Evolutionary conservation across 371 early-diverging fungal genomes (phyloP), one percentile per base, ranked within the genome.

Genomic region (Rhizomucor pusillus): DNA sequence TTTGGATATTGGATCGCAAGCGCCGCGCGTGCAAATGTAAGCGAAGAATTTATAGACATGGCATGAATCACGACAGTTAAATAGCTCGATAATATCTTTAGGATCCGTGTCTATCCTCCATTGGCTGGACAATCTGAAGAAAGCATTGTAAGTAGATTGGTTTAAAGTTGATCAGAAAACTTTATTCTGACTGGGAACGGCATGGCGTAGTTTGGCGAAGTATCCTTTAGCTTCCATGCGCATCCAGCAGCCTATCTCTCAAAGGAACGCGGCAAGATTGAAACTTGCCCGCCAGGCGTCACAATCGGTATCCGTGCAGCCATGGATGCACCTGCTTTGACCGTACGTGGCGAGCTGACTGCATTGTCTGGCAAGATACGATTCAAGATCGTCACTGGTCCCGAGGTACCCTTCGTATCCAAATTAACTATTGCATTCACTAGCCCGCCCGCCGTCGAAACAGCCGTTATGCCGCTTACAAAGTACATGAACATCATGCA

Each of bases 101-200:
- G 68, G 57, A 71, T 74, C 35, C 71, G 75, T 18, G 59, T 71
- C 6, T 74, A 71, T 37, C 75, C 75, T n/a, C 71, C 71, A 1
- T 54, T 71, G n/a, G 66, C 69, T 50, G 71, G 67, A n/a, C 66
- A 68, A n/a, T 66, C 71, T 2, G 75, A 74, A 50, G 75, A 74
- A 44, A 71, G 71, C 20, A 71, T 74, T 16, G 71, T 71, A 60
- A 57, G 66, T 61, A 29, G 3, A 6, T 29, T 19, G 7, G 7
- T 34, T 35, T 14, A 48, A 44, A 24, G 10, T 23, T 5, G 13
- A 13, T 23, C 13, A 47, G 23, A 12, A n/a, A n/a, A n/a, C n/a
- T n/a, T n/a, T n/a, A n/a, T n/a, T n/a, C n/a, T n/a, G n/a, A n/a
- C n/a, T n/a, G n/a, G 16, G 25, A 18, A 49, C n/a, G 24, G n/a